These are phyloP conservation scores for Penicillium dipodomyicola DNA, from an alignment of 495 filamentous ascomycete species.

Conservation along the genomic window DNA sequence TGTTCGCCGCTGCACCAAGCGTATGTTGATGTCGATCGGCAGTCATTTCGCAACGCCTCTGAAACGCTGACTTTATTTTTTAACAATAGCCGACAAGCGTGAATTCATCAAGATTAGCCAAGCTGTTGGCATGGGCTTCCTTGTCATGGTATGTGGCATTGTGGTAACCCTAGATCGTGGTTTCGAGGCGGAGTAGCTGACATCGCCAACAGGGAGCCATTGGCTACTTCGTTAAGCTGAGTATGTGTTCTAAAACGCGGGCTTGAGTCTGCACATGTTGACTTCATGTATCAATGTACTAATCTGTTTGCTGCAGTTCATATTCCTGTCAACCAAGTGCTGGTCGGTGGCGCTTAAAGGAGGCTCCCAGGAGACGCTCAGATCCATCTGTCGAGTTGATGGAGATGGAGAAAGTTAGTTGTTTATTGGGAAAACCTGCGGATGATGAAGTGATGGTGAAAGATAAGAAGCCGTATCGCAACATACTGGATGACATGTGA, in stretches of 20 bases:
- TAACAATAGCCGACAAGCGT: slow-evolving; percentile 62
- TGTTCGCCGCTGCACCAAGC: slow-evolving; percentile 82
- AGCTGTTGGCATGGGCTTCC: slow-evolving; percentile 89
- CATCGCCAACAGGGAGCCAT: slow-evolving; percentile 48
- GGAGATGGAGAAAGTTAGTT: neutral
- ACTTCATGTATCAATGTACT: neutral
- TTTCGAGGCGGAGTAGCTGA: slow-evolving; percentile 10
- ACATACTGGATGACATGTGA: neutral
- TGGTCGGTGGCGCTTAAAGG: slow-evolving; percentile 66
- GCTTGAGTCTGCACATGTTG: slow-evolving; percentile 4
- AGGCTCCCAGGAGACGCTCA: neutral
- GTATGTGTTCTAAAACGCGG: slow-evolving; percentile 44
- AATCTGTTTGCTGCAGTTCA: slow-evolving; percentile 51
- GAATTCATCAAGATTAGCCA: slow-evolving; percentile 96
- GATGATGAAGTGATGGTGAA: no score
- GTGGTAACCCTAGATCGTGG: neutral
- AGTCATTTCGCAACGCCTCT: slow-evolving; percentile 2
- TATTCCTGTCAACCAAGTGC: slow-evolving; percentile 81
- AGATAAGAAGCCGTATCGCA: neutral
- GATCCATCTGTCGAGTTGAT: neutral
- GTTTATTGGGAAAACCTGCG: neutral
- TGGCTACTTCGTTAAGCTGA: slow-evolving; percentile 93
- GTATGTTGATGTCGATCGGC: slow-evolving; percentile 47
- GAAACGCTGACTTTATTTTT: slow-evolving; percentile 19
- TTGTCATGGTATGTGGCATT: slow-evolving; percentile 66